Conservation (phyloP, 139 green algal genomes). For the Astrephomene gubernaculifera region DNA sequence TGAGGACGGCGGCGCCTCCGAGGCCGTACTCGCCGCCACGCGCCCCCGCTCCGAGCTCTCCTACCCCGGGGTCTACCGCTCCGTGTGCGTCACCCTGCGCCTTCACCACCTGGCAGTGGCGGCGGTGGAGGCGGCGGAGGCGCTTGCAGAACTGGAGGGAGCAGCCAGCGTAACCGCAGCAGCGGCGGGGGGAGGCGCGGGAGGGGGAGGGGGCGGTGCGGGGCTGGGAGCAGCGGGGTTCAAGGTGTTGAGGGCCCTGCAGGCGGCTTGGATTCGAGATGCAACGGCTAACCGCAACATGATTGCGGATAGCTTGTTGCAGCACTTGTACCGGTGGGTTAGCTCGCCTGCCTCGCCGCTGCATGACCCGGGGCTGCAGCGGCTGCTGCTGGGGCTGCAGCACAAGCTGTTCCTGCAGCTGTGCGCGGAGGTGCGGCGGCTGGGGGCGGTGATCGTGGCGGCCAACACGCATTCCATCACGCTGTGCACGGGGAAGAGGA, state of each 20-base stretch:
- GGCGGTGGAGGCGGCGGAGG: slow-evolving; percentile 70
- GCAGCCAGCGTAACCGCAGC: slow-evolving; percentile 33
- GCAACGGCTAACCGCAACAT: slow-evolving; percentile 74
- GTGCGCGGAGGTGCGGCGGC: slow-evolving; percentile 61
- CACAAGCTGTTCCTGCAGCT: slow-evolving; percentile 77
- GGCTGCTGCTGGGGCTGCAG: slow-evolving; percentile 77
- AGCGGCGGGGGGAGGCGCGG: slow-evolving; percentile 53
- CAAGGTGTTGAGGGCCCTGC: slow-evolving; percentile 76
- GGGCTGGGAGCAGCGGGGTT: slow-evolving; percentile 53
- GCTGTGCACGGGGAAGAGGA: slow-evolving; percentile 87
- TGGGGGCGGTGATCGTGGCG: slow-evolving; percentile 87
- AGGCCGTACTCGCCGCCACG: background rate
- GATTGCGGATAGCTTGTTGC: slow-evolving; percentile 79
- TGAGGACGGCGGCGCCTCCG: slow-evolving; percentile 16
- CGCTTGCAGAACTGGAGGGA: slow-evolving; percentile 83
- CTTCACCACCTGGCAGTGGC: slow-evolving; percentile 89
- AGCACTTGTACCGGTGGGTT: slow-evolving; percentile 90
- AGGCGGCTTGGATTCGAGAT: slow-evolving; percentile 80
- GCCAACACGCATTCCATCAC: slow-evolving; percentile 86
- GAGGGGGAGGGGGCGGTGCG: slow-evolving; percentile 3
- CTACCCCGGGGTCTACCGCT: slow-evolving; percentile 85
- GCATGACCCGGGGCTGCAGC: slow-evolving; percentile 80
- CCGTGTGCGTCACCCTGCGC: slow-evolving; percentile 87
- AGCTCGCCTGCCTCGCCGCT: slow-evolving; percentile 69
- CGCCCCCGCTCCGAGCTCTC: slow-evolving; percentile 50